Evolutionary conservation across 768 basidiomycete species (phyloP), one percentile per base, ranked within the genome.

Genomic region (Tylopilus subfusipes): DNA sequence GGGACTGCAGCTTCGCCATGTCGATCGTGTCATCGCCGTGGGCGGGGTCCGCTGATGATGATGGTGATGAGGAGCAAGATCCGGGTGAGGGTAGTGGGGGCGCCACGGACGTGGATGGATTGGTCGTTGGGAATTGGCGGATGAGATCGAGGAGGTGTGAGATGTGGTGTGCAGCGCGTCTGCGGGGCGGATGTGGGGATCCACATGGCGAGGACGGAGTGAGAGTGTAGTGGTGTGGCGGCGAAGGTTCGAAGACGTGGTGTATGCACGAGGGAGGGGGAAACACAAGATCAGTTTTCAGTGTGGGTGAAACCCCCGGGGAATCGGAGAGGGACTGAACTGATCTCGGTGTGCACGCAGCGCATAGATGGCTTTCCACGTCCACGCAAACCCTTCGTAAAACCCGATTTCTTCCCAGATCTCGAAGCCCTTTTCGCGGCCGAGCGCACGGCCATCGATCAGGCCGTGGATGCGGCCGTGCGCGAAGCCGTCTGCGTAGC

Each of bases 331-430:
- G 16, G 13, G 16, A 60, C 59, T 61, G 29, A 56, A 59, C 59
- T 61, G 58, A 43, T 59, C 38, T 19, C 24, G 38, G 7, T 16
- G n/a, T 8, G 38, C 22, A 11, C 77, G 75, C 49, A 70, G 71
- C 21, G 70, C 62, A 39, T 75, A 74, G 50, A 90, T 71, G 2
- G 75, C 75, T 55, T 74, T 69, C 90, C 91, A 97, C 52, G 84
- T 80, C 51, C 63, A 57, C 3, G 92, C 92, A 61, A 88, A 88
- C 6, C 94, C 96, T 62, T 95, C 82, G 68, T 95, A 95, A 63
- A 86, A 98, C 2, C 91, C 94, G 13, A 99, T 80, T 69, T 99
- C 96, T 69, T 98, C 95, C 93, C 94, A 98, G 72, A 97, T 85
- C 71, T 96, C 94, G 69, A 86, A 98, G 0, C 90, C 91, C 62